These are phyloP conservation scores for Cornus florida DNA, from an alignment of 148 eudicot species.

Conservation along the genomic window DNA sequence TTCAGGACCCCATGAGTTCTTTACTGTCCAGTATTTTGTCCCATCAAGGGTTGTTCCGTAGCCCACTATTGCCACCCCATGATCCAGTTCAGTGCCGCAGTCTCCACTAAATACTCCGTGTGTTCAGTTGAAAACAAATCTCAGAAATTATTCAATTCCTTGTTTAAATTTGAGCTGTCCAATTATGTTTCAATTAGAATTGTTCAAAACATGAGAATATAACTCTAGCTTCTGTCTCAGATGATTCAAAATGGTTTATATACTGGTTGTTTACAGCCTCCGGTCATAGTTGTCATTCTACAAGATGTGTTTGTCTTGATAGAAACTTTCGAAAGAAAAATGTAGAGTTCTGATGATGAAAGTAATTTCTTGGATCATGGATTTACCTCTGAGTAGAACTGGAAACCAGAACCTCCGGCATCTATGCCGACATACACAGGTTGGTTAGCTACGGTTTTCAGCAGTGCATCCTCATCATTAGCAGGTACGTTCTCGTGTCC, in stretches of 20 bases:
- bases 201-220: too few species aligned
- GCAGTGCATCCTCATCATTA: constrained; percentile 65
- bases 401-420: constrained; percentile 71
- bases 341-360: neutral
- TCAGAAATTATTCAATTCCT: neutral
- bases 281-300: neutral
- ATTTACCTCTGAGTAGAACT: constrained; percentile 76
- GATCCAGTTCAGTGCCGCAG: constrained; percentile 65
- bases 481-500: constrained; percentile 77
- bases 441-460: constrained; percentile 81
- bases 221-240: neutral
- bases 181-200: too few species aligned
- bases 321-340: too few species aligned
- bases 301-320: neutral
- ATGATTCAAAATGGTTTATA: neutral
- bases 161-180: neutral
- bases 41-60: constrained; percentile 62
- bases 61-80: constrained; percentile 68
- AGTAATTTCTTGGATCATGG: neutral
- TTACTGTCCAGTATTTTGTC: constrained; percentile 71
- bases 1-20: constrained; percentile 71
- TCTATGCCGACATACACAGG: constrained; percentile 85
- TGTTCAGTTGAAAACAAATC: neutral
- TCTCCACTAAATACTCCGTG: constrained; percentile 70
- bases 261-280: neutral